Percentiles rank a stretch among this genome's conserved stretches.
These are phyloP conservation scores for Balansia obtecta DNA, from an alignment of 2,329 filamentous ascomycete species.

Conservation along the genomic window DNA sequence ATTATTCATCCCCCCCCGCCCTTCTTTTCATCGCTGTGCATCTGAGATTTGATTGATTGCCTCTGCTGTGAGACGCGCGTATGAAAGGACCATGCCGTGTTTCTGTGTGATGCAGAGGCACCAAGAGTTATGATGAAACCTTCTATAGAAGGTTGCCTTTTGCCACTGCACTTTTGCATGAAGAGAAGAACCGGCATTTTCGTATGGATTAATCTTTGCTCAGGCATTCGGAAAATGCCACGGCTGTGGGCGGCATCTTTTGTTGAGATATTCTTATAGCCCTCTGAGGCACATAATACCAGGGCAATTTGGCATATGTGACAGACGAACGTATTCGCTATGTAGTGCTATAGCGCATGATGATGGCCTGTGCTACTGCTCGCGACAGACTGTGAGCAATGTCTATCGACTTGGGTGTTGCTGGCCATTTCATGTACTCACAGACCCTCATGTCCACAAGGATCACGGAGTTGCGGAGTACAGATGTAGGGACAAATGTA, in stretches of 20 bases:
- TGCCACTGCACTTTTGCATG: constrained; percentile 2
- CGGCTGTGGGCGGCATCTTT: constrained; percentile 1
- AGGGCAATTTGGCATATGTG: not conserved
- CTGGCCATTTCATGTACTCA: no score
- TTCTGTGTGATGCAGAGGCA: not conserved
- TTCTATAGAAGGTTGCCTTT: not conserved
- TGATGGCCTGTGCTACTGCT: not conserved
- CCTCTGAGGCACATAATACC: not conserved
- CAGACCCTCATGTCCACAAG: no score
- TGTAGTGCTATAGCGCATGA: no score
- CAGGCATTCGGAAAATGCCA: not conserved
- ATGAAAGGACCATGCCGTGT: constrained; percentile 1
- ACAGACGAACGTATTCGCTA: not conserved
- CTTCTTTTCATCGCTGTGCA: not conserved
- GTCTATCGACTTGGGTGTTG: constrained; percentile 21
- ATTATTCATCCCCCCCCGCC: not conserved
- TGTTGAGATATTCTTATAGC: not conserved
- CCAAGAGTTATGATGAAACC: not conserved
- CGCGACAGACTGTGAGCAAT: not conserved
- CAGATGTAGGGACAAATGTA: no score
- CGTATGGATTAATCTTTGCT: constrained; percentile 12
- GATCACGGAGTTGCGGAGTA: no score
- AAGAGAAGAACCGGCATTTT: not conserved
- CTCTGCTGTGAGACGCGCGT: not conserved
- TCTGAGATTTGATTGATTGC: not conserved